Percentiles rank a stretch among this genome's conserved stretches.
Evolutionary conservation across 2,329 filamentous ascomycete genomes (phyloP).

Genomic region (Achaetomium macrosporum): DNA sequence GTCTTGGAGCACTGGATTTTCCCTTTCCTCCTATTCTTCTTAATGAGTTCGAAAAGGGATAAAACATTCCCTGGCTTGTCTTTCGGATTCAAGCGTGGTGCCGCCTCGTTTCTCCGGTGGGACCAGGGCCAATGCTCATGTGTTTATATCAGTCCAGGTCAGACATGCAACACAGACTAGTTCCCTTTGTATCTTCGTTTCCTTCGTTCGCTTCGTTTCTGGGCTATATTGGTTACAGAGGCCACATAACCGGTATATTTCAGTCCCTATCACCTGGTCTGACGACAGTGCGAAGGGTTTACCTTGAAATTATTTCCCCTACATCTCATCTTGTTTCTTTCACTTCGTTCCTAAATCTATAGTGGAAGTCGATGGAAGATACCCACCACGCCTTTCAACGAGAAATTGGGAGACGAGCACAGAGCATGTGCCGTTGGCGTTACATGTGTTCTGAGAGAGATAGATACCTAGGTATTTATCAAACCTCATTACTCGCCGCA

Average conservation of each 20-base stretch:
- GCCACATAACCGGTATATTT: constrained; percentile 4
- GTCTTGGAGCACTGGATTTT: background rate
- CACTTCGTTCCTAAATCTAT: background rate
- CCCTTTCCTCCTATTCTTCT: background rate
- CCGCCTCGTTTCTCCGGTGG: no score
- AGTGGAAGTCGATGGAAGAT: background rate
- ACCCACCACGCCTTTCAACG: background rate
- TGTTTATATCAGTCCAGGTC: constrained; percentile 5
- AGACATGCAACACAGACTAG: background rate
- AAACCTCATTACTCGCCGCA: no score
- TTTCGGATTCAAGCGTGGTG: background rate
- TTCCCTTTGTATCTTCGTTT: no score
- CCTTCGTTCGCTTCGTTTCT: background rate
- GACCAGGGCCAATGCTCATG: background rate
- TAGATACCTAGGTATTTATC: no score
- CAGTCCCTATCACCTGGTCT: background rate
- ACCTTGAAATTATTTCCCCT: no score
- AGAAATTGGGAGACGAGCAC: background rate
- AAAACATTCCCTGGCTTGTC: background rate
- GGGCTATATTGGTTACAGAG: background rate
- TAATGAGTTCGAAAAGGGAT: background rate
- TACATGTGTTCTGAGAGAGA: background rate
- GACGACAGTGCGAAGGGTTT: background rate
- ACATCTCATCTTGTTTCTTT: no score
- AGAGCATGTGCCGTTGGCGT: background rate